These are phyloP conservation scores for Nectriaceae sp. DNA, from an alignment of 2,329 filamentous ascomycete species.

Conservation along the genomic window DNA sequence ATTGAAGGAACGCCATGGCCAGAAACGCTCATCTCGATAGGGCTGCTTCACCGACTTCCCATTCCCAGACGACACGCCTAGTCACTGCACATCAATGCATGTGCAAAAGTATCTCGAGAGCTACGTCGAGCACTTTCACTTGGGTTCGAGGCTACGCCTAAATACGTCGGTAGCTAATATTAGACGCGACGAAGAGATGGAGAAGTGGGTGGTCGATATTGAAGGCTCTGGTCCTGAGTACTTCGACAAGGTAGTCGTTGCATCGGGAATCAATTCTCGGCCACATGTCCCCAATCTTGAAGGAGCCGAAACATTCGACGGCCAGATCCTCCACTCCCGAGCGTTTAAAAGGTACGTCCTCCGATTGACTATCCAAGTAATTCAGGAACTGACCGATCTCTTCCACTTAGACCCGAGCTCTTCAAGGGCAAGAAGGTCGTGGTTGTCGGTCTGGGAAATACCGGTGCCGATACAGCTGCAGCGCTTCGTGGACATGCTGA, in stretches of 20 bases:
- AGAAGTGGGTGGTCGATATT: slow-evolving; percentile 31
- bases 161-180: slow-evolving; percentile 23
- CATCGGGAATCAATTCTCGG: slow-evolving; percentile 34
- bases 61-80: slow-evolving; percentile 29
- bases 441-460: slow-evolving; percentile 45
- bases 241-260: slow-evolving; percentile 42
- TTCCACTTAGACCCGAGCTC: slow-evolving; percentile 19
- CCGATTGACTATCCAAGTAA: not conserved
- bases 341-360: slow-evolving; percentile 33
- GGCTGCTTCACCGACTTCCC: slow-evolving; percentile 40
- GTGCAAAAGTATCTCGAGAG: slow-evolving; percentile 35
- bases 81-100: slow-evolving; percentile 24
- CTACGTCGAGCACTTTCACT: slow-evolving; percentile 35
- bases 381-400: not conserved
- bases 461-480: slow-evolving; percentile 31
- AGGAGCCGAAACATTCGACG: slow-evolving; percentile 39
- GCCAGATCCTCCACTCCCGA: slow-evolving; percentile 41
- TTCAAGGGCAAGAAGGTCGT: slow-evolving; percentile 45
- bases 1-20: not conserved
- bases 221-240: slow-evolving; percentile 19
- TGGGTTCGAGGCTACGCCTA: slow-evolving; percentile 27
- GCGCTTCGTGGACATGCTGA: slow-evolving; percentile 35
- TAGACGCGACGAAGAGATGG: slow-evolving; percentile 14
- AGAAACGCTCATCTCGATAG: slow-evolving; percentile 10
- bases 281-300: slow-evolving; percentile 38